A percentile compares a stretch with the other conserved stretches of the same genome.
Evolutionary conservation across 768 basidiomycete genomes (phyloP).

Genomic region (Tylopilus sp.): DNA sequence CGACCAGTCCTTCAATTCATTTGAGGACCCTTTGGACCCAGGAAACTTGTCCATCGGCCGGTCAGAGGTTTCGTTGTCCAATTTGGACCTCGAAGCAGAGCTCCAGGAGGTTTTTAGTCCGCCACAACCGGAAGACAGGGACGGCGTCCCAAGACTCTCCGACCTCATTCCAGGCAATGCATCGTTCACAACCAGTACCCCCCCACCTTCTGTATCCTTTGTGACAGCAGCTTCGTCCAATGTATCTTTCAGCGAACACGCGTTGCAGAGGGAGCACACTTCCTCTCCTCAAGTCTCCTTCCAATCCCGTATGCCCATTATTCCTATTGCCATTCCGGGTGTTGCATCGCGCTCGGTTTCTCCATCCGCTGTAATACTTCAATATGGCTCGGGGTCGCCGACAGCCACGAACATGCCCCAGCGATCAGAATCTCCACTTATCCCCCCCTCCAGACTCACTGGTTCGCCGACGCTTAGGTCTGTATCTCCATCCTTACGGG

Average conservation of each 20-base stretch:
- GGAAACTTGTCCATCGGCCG: slow-evolving; percentile 34
- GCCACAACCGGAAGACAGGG: slow-evolving; percentile 7
- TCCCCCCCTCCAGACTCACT: slow-evolving; percentile 13
- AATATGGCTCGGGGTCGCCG: slow-evolving; percentile 20
- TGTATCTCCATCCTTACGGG: slow-evolving; percentile 19
- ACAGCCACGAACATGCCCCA: slow-evolving; percentile 11
- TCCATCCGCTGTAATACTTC: slow-evolving; percentile 8
- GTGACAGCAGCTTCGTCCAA: slow-evolving; percentile 15
- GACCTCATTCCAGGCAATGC: slow-evolving; percentile 21
- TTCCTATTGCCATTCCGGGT: background rate
- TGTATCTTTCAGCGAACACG: slow-evolving; percentile 12
- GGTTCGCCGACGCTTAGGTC: slow-evolving; percentile 19
- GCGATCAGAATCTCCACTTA: slow-evolving; percentile 24
- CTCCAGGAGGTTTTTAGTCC: slow-evolving; percentile 22
- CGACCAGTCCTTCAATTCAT: slow-evolving; percentile 28
- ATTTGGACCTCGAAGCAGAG: slow-evolving; percentile 31
- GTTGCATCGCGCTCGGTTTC: slow-evolving; percentile 9
- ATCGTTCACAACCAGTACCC: slow-evolving; percentile 28
- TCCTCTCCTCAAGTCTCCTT: background rate
- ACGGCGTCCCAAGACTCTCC: slow-evolving; percentile 21
- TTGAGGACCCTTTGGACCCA: slow-evolving; percentile 29
- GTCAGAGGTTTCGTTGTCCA: slow-evolving; percentile 35
- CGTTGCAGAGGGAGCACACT: slow-evolving; percentile 3
- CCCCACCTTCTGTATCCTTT: slow-evolving; percentile 24
- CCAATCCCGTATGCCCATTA: slow-evolving; percentile 1